Evolutionary conservation across 2,329 filamentous ascomycete species (phyloP), one percentile per base, ranked within the genome.

Genomic region (Metarhizium robertsii): DNA sequence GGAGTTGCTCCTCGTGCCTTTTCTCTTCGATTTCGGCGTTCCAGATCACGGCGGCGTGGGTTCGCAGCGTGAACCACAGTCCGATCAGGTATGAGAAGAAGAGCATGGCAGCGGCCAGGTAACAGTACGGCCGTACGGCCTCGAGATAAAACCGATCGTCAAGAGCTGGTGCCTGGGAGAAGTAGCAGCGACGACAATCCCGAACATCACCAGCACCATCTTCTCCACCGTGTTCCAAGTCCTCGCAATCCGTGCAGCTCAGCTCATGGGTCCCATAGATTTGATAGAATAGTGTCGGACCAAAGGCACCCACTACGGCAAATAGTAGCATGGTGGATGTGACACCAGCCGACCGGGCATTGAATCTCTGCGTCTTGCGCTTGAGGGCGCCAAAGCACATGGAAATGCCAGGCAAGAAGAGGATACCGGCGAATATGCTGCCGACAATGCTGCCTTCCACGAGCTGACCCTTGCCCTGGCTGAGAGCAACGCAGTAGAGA

Each of bases 361-460:
- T 99, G 79, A 99, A 99, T 46, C 94, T 86, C 69, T 99, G 94
- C 1, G 94, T 99, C 75, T 99, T 99, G 64, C 95, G 86, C 75
- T 96, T 96, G 67, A 99, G 86, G 18, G 95, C 95, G 48, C 94
- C 94, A 66, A 96, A 99, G 71, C 94, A 99, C 94, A 99, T 99
- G 56, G 92, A 97, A 38, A 99, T 70, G 1, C 94, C 94, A 0
- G 94, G 94, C 49, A 99, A 78, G 68, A 99, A 95, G 14, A 99
- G 79, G 48, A 99, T 89, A 74, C 94, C 94, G 4, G 92, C 92
- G 69, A 99, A 96, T 59, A 99, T 96, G 70, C 94, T 99, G 59
- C 94, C 94, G 58, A 99, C 90, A 63, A 99, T 91, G 72, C 92
- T 96, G 52, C 94, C 94, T 71, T 99, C 94, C 1, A 99, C 94